phyloP scores from a whole-genome alignment of 257 asterid species.

The Forsythia viridissima region DNA sequence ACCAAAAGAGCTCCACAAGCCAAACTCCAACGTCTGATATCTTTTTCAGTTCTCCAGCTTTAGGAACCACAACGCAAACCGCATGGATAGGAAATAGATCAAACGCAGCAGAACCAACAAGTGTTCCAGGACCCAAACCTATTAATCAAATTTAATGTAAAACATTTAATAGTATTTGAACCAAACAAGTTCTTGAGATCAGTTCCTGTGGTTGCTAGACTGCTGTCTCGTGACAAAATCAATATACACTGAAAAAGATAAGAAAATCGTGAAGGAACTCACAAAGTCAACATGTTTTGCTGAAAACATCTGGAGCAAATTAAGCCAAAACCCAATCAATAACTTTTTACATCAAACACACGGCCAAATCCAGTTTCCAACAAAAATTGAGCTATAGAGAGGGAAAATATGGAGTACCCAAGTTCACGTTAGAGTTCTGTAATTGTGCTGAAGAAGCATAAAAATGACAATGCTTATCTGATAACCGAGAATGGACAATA shows the following conservation, averaged over 20 bases:
- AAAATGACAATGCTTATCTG: neutral
- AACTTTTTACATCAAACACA: neutral
- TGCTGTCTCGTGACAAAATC: neutral
- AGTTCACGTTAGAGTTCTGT: neutral
- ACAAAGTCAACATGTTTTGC: neutral
- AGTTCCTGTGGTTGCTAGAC: constrained; percentile 7
- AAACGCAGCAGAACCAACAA: constrained; percentile 97
- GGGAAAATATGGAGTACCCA: neutral
- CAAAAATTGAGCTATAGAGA: neutral
- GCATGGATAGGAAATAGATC: constrained; percentile 98
- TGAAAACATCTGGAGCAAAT: neutral
- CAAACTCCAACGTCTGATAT: constrained; percentile 92
- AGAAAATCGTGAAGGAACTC: neutral
- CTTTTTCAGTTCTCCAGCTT: constrained; percentile 87
- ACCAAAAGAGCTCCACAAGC: constrained; percentile 98
- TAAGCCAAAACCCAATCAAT: constrained; percentile 1
- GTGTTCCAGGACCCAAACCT: constrained; percentile 99
- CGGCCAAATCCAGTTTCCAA: neutral
- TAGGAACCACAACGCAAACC: constrained; percentile 91
- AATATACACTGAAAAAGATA: constrained; percentile 1
- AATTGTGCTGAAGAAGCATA: neutral
- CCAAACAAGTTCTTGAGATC: neutral
- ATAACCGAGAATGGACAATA: neutral
- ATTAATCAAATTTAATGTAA: constrained; percentile 17
- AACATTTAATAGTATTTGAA: constrained; percentile 12